A percentile compares a stretch with the other conserved stretches of the same genome.
Evolutionary conservation across 257 asterid species (phyloP).

Genomic region (Solanum dulcamara): DNA sequence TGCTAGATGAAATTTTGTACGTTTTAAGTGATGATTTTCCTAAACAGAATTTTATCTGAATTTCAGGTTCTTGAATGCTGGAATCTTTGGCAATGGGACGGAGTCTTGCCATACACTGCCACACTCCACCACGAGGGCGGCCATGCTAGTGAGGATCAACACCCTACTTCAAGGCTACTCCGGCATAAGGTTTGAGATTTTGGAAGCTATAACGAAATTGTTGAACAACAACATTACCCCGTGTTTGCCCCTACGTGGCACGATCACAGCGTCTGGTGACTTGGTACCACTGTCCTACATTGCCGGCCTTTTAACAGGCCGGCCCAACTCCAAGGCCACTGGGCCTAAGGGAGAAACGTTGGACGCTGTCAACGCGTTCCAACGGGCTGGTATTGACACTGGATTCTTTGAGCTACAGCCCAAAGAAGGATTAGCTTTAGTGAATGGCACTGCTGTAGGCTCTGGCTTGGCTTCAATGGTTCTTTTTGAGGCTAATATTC

Average conservation of each 20-base stretch:
- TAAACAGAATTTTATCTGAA: not conserved
- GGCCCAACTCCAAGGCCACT: conserved; percentile 14
- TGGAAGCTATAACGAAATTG: conserved; percentile 18
- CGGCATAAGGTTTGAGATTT: conserved; percentile 19
- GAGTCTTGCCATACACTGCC: conserved; percentile 15
- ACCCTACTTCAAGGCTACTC: conserved; percentile 22
- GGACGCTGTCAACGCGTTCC: conserved; percentile 6
- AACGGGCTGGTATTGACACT: conserved; percentile 1
- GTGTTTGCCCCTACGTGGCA: conserved; percentile 21
- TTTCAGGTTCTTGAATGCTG: conserved; percentile 22
- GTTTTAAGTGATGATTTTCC: not conserved
- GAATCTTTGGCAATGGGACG: conserved; percentile 13
- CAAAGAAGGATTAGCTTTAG: conserved; percentile 18
- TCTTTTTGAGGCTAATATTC: conserved; percentile 14
- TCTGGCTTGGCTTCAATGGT: conserved; percentile 20
- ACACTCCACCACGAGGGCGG: conserved; percentile 14
- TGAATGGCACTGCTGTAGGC: conserved; percentile 23
- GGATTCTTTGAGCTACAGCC: conserved; percentile 22
- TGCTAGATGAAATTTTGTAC: not conserved
- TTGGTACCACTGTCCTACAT: conserved; percentile 20
- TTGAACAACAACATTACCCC: conserved; percentile 16
- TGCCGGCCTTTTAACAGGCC: conserved; percentile 10
- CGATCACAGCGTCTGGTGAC: conserved; percentile 20
- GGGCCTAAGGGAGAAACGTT: conserved; percentile 11
- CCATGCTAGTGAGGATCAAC: conserved; percentile 23